Conservation (phyloP, 176 grass and related monocot genomes). For the Zizania latifolia region DNA sequence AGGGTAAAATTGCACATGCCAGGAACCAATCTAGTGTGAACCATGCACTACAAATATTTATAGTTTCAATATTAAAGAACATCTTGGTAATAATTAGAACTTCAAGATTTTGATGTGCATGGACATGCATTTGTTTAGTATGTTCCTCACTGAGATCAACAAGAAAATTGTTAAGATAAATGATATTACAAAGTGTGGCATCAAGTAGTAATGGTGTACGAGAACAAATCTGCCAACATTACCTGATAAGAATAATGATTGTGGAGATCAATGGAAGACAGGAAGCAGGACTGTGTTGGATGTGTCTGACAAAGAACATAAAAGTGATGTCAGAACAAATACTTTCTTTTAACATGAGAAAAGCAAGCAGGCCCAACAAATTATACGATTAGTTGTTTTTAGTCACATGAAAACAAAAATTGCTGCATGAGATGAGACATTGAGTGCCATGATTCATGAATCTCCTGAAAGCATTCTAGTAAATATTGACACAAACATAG, state of each 20-base stretch:
- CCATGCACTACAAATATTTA: slow-evolving; percentile 12
- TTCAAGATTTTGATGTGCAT: neutral
- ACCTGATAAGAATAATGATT: slow-evolving; percentile 99
- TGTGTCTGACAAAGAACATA: slow-evolving; percentile 68
- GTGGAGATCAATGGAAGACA: slow-evolving; percentile 99
- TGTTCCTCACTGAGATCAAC: neutral
- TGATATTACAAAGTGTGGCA: neutral
- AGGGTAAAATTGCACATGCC: neutral
- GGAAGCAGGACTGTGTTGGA: slow-evolving; percentile 96
- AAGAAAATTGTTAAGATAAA: slow-evolving; percentile 11
- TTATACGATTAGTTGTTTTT: neutral
- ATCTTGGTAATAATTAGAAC: neutral
- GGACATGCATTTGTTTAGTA: neutral
- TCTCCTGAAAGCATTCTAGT: slow-evolving; percentile 6
- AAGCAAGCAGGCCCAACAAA: slow-evolving; percentile 7
- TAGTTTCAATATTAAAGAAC: slow-evolving; percentile 14
- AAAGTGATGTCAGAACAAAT: neutral
- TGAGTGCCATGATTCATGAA: slow-evolving; percentile 9
- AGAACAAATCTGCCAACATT: slow-evolving; percentile 30
- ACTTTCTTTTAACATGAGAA: neutral
- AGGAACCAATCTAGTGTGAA: neutral
- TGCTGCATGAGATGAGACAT: neutral
- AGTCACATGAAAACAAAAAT: slow-evolving; percentile 20
- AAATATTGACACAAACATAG: neutral
- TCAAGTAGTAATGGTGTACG: slow-evolving; percentile 11